Evolutionary conservation across 169 alveolate genomes (phyloP), one percentile per base, ranked within the genome.

Genomic region (Cryptosporidium meleagridis): DNA sequence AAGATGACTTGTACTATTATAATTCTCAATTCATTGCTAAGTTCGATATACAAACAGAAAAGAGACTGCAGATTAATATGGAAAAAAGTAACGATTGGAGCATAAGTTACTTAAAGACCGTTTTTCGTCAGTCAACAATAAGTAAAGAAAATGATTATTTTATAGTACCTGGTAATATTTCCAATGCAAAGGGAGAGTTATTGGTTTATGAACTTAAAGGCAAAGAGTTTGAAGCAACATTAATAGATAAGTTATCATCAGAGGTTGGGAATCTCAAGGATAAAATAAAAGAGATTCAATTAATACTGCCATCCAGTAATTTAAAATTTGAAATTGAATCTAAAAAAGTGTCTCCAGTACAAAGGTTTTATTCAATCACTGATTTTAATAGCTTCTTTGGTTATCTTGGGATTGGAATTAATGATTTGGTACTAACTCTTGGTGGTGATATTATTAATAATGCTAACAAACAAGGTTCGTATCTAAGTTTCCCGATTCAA

Each of bases 21-120:
- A 80, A 80, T 29, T 44, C 89, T 9, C 89, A 80, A 39, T 29
- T 62, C 12, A 31, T 80, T 65, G 89, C 80, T 21, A 80, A 59
- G 31, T 80, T 80, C 31, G 68, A 80, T 23, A 61, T 80, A 26
- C 72, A 80, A 21, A 80, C 89, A n/a, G 29, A 61, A 21, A 16
- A 45, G 3, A 37, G 35, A 9, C 18, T 80, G 0, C 58, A 65
- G n/a, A 10, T 80, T 55, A 21, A 35, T 29, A 41, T 80, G 31
- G 89, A 80, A 62, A 58, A 29, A 26, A 29, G 26, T 29, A 41
- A 70, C 9, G 45, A 70, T 52, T 70, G 84, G 84, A 48, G 39
- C 7, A n/a, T 65, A n/a, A 29, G 16, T 31, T 65, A 23, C 41
- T 44, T 39, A 29, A 48, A 70, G n/a, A 23, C 67, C 7, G 8